These are phyloP conservation scores for Xylaria grammica DNA, from an alignment of 495 filamentous ascomycete genomes.

Conservation along the genomic window DNA sequence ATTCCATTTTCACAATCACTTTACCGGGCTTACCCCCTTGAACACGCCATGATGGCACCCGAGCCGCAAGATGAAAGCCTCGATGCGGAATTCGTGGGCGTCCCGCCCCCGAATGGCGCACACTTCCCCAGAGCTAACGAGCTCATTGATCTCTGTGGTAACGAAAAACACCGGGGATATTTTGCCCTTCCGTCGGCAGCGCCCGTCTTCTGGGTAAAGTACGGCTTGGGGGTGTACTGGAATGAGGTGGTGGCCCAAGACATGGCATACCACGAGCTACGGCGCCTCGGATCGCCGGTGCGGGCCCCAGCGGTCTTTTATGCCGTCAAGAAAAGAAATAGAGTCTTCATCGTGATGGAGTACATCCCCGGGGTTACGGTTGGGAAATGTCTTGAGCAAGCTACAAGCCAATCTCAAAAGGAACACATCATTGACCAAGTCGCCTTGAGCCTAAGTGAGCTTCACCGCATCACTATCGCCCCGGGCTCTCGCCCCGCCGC, in stretches of 20 bases:
- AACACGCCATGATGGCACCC: neutral
- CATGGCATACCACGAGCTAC: neutral
- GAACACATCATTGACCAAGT: neutral
- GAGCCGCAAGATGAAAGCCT: neutral
- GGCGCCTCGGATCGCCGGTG: neutral
- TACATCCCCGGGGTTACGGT: neutral
- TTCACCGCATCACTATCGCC: constrained; percentile 1
- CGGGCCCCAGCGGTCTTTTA: constrained; percentile 3
- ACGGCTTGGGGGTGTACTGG: neutral
- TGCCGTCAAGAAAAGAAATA: neutral
- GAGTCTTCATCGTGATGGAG: neutral
- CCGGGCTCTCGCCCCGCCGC: constrained; percentile 1
- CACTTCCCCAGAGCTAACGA: neutral
- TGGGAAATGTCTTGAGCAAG: neutral
- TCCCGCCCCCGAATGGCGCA: neutral
- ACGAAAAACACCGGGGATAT: neutral
- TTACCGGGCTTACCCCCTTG: no score
- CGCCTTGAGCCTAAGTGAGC: neutral
- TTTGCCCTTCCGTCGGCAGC: neutral
- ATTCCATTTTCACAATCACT: no score
- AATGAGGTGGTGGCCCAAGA: neutral
- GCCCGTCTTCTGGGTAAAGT: constrained; percentile 1
- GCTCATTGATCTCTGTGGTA: neutral
- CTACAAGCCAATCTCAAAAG: neutral
- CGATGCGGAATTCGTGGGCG: neutral